These are phyloP conservation scores for Agrostemma githago DNA, from an alignment of 148 eudicot species.

Conservation along the genomic window DNA sequence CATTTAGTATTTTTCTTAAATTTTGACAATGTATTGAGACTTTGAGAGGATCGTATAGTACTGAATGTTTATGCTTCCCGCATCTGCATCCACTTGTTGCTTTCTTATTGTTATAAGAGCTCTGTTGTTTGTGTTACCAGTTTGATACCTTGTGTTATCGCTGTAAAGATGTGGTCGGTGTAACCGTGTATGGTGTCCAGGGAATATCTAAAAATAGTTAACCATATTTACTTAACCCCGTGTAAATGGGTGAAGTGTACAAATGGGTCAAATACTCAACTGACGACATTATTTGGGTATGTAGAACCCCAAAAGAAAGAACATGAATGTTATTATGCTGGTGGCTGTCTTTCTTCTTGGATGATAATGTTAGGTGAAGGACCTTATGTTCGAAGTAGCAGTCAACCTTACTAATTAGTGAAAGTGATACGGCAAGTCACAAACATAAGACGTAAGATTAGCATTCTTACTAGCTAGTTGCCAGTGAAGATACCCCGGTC, in stretches of 20 bases:
- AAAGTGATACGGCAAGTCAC: not conserved
- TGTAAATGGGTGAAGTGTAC: too few species aligned
- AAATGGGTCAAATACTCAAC: too few species aligned
- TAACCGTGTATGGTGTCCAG: not conserved
- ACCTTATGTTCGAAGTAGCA: not conserved
- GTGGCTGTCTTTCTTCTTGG: not conserved
- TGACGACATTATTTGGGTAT: too few species aligned
- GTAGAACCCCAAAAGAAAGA: too few species aligned
- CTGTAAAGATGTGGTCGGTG: not conserved
- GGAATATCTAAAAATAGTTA: not conserved
- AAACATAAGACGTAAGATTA: not conserved
- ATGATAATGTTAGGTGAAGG: not conserved
- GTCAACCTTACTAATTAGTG: not conserved
- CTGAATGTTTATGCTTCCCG: not conserved
- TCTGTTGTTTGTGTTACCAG: not conserved
- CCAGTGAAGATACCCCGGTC: not conserved
- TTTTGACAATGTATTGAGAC: not conserved
- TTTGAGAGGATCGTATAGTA: not conserved
- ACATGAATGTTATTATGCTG: not conserved
- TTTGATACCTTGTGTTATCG: not conserved
- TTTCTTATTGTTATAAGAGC: not conserved
- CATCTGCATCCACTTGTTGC: not conserved
- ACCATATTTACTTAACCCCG: too few species aligned
- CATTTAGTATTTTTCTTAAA: not conserved
- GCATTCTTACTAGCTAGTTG: not conserved